Conservation (phyloP, 139 green algal genomes). For the Picochlorum sp. region DNA sequence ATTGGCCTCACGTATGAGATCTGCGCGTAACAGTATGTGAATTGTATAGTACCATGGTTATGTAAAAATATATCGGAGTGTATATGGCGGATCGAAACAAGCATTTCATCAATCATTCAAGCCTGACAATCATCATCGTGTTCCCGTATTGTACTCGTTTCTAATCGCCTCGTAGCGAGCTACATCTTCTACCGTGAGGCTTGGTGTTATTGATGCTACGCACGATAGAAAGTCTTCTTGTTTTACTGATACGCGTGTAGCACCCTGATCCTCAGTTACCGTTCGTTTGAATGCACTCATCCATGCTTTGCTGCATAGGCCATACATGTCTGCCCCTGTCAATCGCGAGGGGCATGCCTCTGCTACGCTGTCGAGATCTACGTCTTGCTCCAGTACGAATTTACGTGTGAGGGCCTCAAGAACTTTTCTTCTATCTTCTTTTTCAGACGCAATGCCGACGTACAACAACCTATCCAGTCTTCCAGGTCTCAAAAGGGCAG, state of each 20-base stretch:
- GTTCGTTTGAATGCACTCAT: conserved; percentile 56
- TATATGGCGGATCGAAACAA: too few species aligned
- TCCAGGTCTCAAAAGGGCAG: conserved; percentile 79
- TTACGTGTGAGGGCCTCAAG: conserved; percentile 81
- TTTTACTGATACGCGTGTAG: conserved; percentile 36
- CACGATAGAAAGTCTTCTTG: conserved; percentile 50
- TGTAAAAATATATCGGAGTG: too few species aligned
- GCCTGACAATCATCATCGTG: too few species aligned
- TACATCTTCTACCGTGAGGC: conserved; percentile 69
- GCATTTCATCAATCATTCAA: too few species aligned
- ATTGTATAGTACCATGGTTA: too few species aligned
- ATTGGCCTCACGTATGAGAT: too few species aligned
- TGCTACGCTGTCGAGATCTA: conserved; percentile 58
- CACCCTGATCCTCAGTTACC: conserved; percentile 14
- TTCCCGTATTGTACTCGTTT: too few species aligned
- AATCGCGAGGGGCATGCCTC: conserved; percentile 43
- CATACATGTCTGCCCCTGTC: conserved; percentile 92
- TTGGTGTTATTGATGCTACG: conserved; percentile 48
- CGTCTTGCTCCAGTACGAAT: conserved; percentile 56
- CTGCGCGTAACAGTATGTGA: too few species aligned
- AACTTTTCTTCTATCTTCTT: conserved; percentile 25
- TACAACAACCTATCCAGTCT: conserved; percentile 89
- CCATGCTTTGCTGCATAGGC: conserved; percentile 86
- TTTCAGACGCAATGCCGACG: conserved; percentile 58
- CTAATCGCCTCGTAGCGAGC: conserved; percentile 47